These are phyloP conservation scores for Limnanthes douglasii DNA, from an alignment of 345 rosid species.

Conservation along the genomic window DNA sequence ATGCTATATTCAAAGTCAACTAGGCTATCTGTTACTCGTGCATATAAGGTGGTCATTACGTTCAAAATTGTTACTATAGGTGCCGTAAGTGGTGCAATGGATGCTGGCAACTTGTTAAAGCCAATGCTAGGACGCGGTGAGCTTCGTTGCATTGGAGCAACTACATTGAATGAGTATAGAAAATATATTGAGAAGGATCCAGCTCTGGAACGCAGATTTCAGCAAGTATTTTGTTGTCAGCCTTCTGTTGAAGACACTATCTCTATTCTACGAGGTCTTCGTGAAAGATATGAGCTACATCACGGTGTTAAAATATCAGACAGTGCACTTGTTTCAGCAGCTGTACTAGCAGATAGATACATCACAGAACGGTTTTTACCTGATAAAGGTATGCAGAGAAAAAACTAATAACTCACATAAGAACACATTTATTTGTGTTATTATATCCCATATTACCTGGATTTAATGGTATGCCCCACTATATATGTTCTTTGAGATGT, in stretches of 20 bases:
- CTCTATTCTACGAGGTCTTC: conserved; percentile 80
- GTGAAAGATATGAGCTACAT: conserved; percentile 80
- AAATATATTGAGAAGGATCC: conserved; percentile 89
- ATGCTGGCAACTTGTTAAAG: conserved; percentile 86
- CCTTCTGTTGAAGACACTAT: conserved; percentile 91
- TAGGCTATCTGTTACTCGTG: too few relatives aligned
- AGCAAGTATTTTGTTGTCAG: conserved; percentile 85
- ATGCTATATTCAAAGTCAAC: too few relatives aligned
- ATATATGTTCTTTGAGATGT: too few relatives aligned
- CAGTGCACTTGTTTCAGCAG: conserved; percentile 81
- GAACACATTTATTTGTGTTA: too few relatives aligned
- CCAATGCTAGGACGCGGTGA: conserved; percentile 95
- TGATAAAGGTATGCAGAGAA: conserved; percentile 73
- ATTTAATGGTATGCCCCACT: too few relatives aligned
- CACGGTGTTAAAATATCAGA: conserved; percentile 93
- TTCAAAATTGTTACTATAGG: too few relatives aligned
- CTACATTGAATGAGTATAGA: conserved; percentile 76
- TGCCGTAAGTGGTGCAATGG: conserved; percentile 71
- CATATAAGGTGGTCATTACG: too few relatives aligned
- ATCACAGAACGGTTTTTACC: conserved; percentile 88
- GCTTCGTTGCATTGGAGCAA: conserved; percentile 87
- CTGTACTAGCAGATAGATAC: conserved; percentile 78
- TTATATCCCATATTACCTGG: too few relatives aligned
- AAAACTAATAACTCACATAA: too few relatives aligned
- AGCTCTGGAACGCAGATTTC: conserved; percentile 87